Conservation (phyloP, 2,329 filamentous ascomycete genomes). For the Ceratocystis alfenasii region DNA sequence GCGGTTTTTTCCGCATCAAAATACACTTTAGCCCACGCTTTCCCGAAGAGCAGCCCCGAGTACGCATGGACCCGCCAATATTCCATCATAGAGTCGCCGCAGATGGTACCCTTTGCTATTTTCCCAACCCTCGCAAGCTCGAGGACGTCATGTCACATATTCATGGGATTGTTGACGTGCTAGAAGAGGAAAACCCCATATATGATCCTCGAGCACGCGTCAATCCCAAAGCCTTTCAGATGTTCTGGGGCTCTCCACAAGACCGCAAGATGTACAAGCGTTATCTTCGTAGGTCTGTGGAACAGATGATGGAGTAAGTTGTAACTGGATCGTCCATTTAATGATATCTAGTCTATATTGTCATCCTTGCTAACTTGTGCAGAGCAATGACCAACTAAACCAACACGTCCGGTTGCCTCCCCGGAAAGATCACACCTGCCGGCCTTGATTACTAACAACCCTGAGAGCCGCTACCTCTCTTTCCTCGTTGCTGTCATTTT, state of each 20-base stretch:
- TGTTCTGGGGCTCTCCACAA: constrained; percentile 70
- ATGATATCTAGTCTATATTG: background rate
- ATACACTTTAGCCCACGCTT: constrained; percentile 73
- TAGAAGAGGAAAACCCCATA: constrained; percentile 79
- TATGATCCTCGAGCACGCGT: constrained; percentile 86
- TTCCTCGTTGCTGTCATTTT: background rate
- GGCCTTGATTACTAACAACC: background rate
- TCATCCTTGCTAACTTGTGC: background rate
- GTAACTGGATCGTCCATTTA: no score
- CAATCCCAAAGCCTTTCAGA: constrained; percentile 69
- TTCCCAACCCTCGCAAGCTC: constrained; percentile 43
- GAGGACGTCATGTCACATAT: constrained; percentile 78
- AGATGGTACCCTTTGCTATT: constrained; percentile 75
- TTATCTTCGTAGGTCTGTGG: constrained; percentile 64
- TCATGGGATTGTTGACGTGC: constrained; percentile 62
- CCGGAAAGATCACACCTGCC: background rate
- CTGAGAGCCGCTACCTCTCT: no score
- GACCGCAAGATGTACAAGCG: constrained; percentile 79
- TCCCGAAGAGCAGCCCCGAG: constrained; percentile 76
- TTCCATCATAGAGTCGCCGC: constrained; percentile 80
- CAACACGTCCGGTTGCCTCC: background rate
- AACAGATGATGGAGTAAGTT: constrained; percentile 51
- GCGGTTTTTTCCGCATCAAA: constrained; percentile 73
- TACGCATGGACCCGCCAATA: constrained; percentile 65
- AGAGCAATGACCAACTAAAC: constrained; percentile 30